A percentile compares a stretch with the other conserved stretches of the same genome.
Conservation (phyloP, 257 asterid genomes). For the Scutellaria baicalensis region DNA sequence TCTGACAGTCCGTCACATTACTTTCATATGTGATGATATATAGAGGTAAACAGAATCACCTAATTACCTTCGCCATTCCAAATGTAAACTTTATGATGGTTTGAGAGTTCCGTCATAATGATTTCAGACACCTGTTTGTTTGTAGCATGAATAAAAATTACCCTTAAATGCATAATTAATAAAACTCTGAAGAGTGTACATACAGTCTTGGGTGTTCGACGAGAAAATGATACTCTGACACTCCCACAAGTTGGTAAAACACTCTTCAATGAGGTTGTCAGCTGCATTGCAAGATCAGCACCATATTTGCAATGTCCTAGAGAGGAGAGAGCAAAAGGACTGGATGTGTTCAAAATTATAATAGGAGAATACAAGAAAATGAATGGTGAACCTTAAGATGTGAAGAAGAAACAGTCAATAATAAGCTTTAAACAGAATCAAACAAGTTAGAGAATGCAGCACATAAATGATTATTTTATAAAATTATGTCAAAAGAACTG, state of each 20-base stretch:
- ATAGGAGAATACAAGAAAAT: neutral
- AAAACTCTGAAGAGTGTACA: constrained; percentile 17
- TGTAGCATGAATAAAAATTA: constrained; percentile 21
- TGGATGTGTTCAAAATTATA: neutral
- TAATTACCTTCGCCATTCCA: constrained; percentile 80
- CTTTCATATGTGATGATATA: neutral
- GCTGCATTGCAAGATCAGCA: constrained; percentile 65
- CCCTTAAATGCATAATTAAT: constrained; percentile 5
- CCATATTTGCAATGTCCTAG: constrained; percentile 81
- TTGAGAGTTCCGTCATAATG: constrained; percentile 38
- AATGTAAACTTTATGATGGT: constrained; percentile 59
- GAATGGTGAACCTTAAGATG: neutral
- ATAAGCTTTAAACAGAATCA: neutral
- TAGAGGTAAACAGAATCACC: neutral
- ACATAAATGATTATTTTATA: neutral
- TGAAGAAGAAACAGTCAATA: neutral
- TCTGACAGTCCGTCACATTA: neutral
- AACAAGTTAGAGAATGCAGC: neutral
- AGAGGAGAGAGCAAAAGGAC: neutral
- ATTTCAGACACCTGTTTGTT: constrained; percentile 57
- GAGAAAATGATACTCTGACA: constrained; percentile 77
- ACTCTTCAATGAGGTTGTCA: constrained; percentile 44
- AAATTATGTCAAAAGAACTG: neutral
- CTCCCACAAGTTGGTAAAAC: constrained; percentile 79
- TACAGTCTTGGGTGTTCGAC: constrained; percentile 78